Conservation (phyloP, 2,329 filamentous ascomycete species). For the Aspergillus texensis region DNA sequence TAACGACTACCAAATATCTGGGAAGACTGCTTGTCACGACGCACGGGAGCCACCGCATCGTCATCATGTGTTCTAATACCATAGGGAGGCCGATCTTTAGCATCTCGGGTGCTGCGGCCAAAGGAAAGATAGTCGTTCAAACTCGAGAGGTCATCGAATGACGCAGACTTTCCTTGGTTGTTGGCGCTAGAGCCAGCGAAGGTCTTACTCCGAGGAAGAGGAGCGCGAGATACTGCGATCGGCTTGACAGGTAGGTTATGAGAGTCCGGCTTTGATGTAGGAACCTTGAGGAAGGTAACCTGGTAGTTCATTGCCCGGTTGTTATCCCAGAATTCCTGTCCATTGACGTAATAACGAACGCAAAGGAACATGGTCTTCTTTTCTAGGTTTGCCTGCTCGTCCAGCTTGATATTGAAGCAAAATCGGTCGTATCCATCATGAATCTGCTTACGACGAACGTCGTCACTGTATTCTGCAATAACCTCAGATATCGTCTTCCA, state of each 20-base stretch:
- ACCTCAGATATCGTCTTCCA: conserved; percentile 99
- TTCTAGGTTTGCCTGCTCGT: conserved; percentile 88
- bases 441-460: conserved; percentile 67
- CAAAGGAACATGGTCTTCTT: conserved; percentile 92
- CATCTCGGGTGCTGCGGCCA: conserved; percentile 62
- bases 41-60: conserved; percentile 59
- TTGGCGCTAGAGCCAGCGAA: conserved; percentile 56
- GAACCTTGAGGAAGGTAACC: conserved; percentile 85
- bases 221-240: conserved; percentile 53
- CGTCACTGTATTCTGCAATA: conserved; percentile 80
- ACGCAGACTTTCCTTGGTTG: conserved; percentile 54
- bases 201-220: conserved; percentile 69
- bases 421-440: conserved; percentile 80
- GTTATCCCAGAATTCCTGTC: conserved; percentile 93
- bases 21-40: conserved; percentile 54
- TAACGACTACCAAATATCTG: conserved; percentile 90
- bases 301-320: conserved; percentile 87
- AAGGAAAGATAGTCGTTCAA: conserved; percentile 59
- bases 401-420: conserved; percentile 89
- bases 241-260: conserved; percentile 39
- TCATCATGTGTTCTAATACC: conserved; percentile 71
- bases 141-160: conserved; percentile 72
- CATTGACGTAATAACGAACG: conserved; percentile 81
- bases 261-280: conserved; percentile 58
- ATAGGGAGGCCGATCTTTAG: conserved; percentile 69